Evolutionary conservation across 345 rosid species (phyloP), one percentile per base, ranked within the genome.

Genomic region (Passiflora organensis): DNA sequence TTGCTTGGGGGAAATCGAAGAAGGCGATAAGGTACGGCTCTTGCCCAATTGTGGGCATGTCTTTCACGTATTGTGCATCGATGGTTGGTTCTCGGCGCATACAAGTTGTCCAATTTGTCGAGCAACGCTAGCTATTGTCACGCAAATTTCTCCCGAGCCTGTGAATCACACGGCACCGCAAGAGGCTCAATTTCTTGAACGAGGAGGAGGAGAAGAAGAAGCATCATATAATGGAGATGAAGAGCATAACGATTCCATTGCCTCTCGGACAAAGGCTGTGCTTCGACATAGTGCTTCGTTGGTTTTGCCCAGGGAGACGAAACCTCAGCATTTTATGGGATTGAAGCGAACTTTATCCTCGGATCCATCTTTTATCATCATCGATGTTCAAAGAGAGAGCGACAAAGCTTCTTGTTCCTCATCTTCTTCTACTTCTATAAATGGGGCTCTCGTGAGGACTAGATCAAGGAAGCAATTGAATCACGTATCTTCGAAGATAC

Each of bases 61-160:
- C 6, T 89, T 84, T 64, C 97, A 89, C 18, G 82, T 79, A 32
- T 59, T 75, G 2, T 89, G 97, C 59, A 69, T 89, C 8, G 95
- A 84, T 56, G 48, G 56, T 49, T 89, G 97, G 97, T 77, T 89
- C 38, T 56, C 38, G 34, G 78, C 84, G 20, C 85, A 80, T 55
- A 63, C 65, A 0, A 81, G 63, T 50, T 89, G 93, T 55, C 97
- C 95, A 5, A 39, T 82, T 45, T 89, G 97, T 55, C 71, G 91
- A 39, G 63, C 77, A 16, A 63, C 68, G 1, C 59, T 77, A 2
- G 50, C 32, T 39, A 47, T 34, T 6, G 18, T 13, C 41, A 2
- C n/a, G n/a, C n/a, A n/a, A n/a, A n/a, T n/a, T n/a, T n/a, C n/a
- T n/a, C n/a, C n/a, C n/a, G n/a, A n/a, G n/a, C n/a, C 13, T 37